A percentile compares a stretch with the other conserved stretches of the same genome.
Conservation (phyloP, 2,329 filamentous ascomycete genomes). For the Dryadomyces sulphureus region DNA sequence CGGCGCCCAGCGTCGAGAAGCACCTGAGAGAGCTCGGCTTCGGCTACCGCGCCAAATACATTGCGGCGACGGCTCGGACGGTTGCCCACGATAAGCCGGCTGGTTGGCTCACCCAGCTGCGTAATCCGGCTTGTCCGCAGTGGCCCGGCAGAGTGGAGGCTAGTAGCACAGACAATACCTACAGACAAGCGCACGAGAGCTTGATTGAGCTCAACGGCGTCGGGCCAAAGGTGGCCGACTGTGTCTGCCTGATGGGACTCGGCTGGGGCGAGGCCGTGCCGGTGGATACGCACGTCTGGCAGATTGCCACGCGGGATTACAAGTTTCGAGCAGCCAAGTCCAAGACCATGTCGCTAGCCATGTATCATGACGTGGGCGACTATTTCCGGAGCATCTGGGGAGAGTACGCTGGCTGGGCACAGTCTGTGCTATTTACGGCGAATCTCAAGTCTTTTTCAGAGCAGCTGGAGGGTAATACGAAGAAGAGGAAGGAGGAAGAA, state of each 20-base stretch:
- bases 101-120: constrained; percentile 63
- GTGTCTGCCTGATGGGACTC: constrained; percentile 88
- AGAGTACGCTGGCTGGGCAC: constrained; percentile 88
- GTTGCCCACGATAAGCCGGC: constrained; percentile 51
- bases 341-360: constrained; percentile 74
- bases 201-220: constrained; percentile 73
- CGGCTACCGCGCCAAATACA: constrained; percentile 87
- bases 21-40: constrained; percentile 76
- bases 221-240: constrained; percentile 93
- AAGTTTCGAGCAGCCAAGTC: constrained; percentile 55
- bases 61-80: constrained; percentile 69
- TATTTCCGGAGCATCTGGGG: constrained; percentile 88
- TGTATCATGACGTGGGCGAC: constrained; percentile 80
- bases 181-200: constrained; percentile 65
- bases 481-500: not conserved
- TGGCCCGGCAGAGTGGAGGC: constrained; percentile 18
- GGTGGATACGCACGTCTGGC: constrained; percentile 96
- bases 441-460: constrained; percentile 77
- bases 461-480: constrained; percentile 22
- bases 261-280: constrained; percentile 94
- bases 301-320: constrained; percentile 94
- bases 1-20: constrained; percentile 58
- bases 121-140: constrained; percentile 59
- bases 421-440: constrained; percentile 91
- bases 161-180: constrained; percentile 20